Evolutionary conservation across 2,329 filamentous ascomycete species (phyloP).

Genomic region (Fusarium compactum): DNA sequence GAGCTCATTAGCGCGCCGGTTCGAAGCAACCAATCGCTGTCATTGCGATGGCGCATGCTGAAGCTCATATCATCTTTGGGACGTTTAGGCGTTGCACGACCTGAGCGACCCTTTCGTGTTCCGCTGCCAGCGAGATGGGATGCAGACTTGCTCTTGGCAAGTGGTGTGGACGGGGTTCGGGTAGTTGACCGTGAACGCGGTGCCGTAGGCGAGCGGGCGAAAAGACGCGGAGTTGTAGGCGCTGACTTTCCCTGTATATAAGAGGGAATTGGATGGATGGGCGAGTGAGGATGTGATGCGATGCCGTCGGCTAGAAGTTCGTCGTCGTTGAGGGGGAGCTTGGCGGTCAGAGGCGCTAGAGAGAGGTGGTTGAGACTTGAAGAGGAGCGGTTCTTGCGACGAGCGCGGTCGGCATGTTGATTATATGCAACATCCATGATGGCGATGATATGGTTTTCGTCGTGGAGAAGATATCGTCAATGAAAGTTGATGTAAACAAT

Average conservation of each 20-base stretch:
- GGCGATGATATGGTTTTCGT: not conserved
- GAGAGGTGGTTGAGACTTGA: conserved; percentile 71
- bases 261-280: conserved; percentile 54
- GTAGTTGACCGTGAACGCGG: conserved; percentile 61
- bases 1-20: conserved; percentile 72
- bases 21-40: conserved; percentile 74
- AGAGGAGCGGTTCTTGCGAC: conserved; percentile 69
- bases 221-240: conserved; percentile 72
- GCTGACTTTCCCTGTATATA: conserved; percentile 73
- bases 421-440: conserved; percentile 71
- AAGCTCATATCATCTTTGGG: conserved; percentile 48
- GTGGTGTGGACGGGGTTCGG: conserved; percentile 56
- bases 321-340: conserved; percentile 68
- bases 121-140: conserved; percentile 60
- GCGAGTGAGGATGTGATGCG: conserved; percentile 42
- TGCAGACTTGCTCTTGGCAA: conserved; percentile 74
- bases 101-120: conserved; percentile 44
- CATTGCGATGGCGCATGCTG: conserved; percentile 55
- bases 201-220: conserved; percentile 68
- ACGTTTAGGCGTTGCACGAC: conserved; percentile 53
- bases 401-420: conserved; percentile 67
- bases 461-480: not conserved
- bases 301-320: conserved; percentile 58
- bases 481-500: conserved; percentile 5
- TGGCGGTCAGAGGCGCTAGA: conserved; percentile 73